Base-by-base conservation (phyloP, 192 early-diverging fungal species). In the Thoreauomyces humboldtii region DNA sequence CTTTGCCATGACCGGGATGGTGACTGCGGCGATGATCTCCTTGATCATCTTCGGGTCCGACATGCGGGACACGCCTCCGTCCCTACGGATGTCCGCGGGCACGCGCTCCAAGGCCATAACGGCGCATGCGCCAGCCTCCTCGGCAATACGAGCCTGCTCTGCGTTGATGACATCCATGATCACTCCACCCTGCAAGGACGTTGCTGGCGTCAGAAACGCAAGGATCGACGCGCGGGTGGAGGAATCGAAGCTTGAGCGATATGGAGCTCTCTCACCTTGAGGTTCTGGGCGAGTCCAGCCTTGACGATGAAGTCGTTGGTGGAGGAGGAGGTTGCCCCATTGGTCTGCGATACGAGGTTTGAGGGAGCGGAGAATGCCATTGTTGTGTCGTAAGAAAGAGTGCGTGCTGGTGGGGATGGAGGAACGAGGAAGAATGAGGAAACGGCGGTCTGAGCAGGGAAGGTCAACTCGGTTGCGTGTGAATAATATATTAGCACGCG, bases 161-260 rank as follows among this genome's bases (percentile, higher is more conserved):
- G 88, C 92, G 71, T 98, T 92, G 65, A 95, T 87, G 15, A 97
- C 96, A 77, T 98, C 96, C 94, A 99, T 97, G 76, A 99, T 98
- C 19, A 99, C 96, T 61, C 97, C 97, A 55, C 93, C 94, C 91
- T 93, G 60, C 19, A 52, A 34, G n/a, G n/a, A n/a, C n/a, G n/a
- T n/a, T n/a, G n/a, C n/a, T n/a, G n/a, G n/a, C n/a, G n/a, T n/a
- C n/a, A n/a, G n/a, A n/a, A n/a, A n/a, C n/a, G n/a, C n/a, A n/a
- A n/a, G n/a, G n/a, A n/a, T n/a, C n/a, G n/a, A n/a, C n/a, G n/a
- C n/a, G n/a, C n/a, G n/a, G n/a, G n/a, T n/a, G n/a, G n/a, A n/a
- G n/a, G n/a, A n/a, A n/a, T n/a, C n/a, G n/a, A n/a, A n/a, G n/a
- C n/a, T n/a, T n/a, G n/a, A n/a, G n/a, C n/a, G n/a, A n/a, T n/a